A percentile compares a stretch with the other conserved stretches of the same genome.
These are phyloP conservation scores for Apiotrichum gamsii DNA, from an alignment of 1,284 basidiomycete genomes.

Conservation along the genomic window DNA sequence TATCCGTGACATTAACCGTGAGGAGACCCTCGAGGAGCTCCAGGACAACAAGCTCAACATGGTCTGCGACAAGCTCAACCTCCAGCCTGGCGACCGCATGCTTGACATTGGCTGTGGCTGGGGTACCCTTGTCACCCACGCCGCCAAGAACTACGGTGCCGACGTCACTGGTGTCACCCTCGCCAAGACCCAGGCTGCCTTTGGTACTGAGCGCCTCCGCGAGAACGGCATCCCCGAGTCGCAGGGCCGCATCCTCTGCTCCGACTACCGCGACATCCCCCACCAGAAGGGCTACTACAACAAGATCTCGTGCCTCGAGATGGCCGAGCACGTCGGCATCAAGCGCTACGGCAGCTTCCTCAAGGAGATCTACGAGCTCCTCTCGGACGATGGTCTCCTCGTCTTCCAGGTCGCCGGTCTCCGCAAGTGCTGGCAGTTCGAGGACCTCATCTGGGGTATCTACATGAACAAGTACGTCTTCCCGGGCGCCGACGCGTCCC, in stretches of 20 bases:
- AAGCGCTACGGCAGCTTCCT: slow-evolving; percentile 87
- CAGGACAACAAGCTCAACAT: slow-evolving; percentile 97
- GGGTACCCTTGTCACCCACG: slow-evolving; percentile 92
- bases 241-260: slow-evolving; percentile 85
- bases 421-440: slow-evolving; percentile 91
- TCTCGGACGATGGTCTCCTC: slow-evolving; percentile 91
- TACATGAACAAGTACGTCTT: slow-evolving; percentile 95
- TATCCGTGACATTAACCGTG: slow-evolving; percentile 63
- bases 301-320: slow-evolving; percentile 96
- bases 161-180: slow-evolving; percentile 95
- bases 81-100: slow-evolving; percentile 74
- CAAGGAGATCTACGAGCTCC: slow-evolving; percentile 81
- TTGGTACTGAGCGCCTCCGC: slow-evolving; percentile 81
- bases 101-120: slow-evolving; percentile 94
- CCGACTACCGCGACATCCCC: slow-evolving; percentile 91
- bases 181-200: slow-evolving; percentile 80
- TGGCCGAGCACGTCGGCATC: slow-evolving; percentile 99
- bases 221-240: slow-evolving; percentile 69
- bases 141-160: slow-evolving; percentile 93
- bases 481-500: slow-evolving; percentile 94
- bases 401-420: slow-evolving; percentile 95
- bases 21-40: slow-evolving; percentile 87
- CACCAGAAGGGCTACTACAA: slow-evolving; percentile 70
- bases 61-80: slow-evolving; percentile 89
- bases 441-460: slow-evolving; percentile 86